Percentiles rank a stretch among this genome's conserved stretches.
Conservation (phyloP, 805 yeast genomes). For the Lachancea mirantina region DNA sequence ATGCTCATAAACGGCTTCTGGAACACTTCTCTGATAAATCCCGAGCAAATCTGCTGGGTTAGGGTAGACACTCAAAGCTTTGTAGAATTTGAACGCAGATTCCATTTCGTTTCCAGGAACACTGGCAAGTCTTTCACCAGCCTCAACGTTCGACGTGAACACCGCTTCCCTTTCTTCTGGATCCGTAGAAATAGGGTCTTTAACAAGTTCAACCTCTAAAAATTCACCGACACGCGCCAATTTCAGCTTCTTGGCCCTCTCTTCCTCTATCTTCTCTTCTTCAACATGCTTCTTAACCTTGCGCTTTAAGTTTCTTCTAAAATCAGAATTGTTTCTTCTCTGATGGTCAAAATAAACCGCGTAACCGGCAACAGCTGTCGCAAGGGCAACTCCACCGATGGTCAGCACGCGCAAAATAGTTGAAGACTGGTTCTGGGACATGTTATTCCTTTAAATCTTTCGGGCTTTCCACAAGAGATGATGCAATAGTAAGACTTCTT, state of each 20-base stretch:
- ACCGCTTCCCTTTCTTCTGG: constrained; percentile 63
- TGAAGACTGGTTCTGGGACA: constrained; percentile 20
- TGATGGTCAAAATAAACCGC: constrained; percentile 86
- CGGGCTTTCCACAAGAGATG: too few species aligned
- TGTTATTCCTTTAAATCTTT: too few species aligned
- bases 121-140: constrained; percentile 75
- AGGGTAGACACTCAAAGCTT: constrained; percentile 89
- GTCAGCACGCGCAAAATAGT: constrained; percentile 20
- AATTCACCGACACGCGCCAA: constrained; percentile 54
- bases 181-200: constrained; percentile 70
- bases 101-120: constrained; percentile 62
- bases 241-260: constrained; percentile 52
- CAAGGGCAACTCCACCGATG: constrained; percentile 38
- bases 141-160: constrained; percentile 76
- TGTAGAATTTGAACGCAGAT: constrained; percentile 87
- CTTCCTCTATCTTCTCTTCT: constrained; percentile 45
- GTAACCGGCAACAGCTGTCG: constrained; percentile 60
- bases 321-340: constrained; percentile 75
- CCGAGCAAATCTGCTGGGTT: constrained; percentile 87
- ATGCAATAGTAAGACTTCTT: too few species aligned
- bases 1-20: constrained; percentile 72
- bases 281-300: constrained; percentile 56
- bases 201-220: constrained; percentile 55
- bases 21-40: constrained; percentile 83
- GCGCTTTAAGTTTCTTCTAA: constrained; percentile 69